Conservation (phyloP, 345 rosid genomes). For the Aquilaria sinensis region DNA sequence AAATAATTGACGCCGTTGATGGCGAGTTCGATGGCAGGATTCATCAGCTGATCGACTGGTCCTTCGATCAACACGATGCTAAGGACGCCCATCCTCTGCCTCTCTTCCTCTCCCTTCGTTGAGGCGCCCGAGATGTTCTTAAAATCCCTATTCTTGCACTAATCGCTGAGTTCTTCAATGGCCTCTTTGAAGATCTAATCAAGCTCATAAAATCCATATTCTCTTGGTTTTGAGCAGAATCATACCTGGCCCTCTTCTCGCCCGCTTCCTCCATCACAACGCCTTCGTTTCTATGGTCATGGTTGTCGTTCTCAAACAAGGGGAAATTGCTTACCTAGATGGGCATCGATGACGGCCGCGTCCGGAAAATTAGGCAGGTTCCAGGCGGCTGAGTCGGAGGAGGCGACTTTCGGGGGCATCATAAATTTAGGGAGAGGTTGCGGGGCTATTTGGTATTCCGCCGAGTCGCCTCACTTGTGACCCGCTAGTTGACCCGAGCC, state of each 20-base stretch:
- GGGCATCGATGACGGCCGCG: conserved; percentile 26
- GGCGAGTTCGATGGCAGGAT: no score
- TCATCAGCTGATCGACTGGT: no score
- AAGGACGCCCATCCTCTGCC: conserved; percentile 48
- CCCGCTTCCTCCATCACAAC: conserved; percentile 22
- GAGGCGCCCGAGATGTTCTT: conserved; percentile 63
- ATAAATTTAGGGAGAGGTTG: no score
- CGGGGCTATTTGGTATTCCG: no score
- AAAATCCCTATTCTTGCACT: conserved; percentile 72
- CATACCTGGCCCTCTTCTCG: conserved; percentile 11
- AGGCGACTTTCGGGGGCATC: conserved; percentile 39
- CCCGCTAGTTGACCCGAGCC: no score
- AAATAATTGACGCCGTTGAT: no score
- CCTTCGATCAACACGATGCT: no score
- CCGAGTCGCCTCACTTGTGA: no score
- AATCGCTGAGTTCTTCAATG: conserved; percentile 67
- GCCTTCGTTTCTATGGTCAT: conserved; percentile 8
- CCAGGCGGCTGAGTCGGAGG: conserved; percentile 56
- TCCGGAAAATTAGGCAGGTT: conserved; percentile 35
- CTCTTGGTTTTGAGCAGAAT: conserved; percentile 11
- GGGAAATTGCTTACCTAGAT: conserved; percentile 29
- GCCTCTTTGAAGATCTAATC: conserved; percentile 58
- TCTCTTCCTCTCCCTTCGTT: conserved; percentile 78
- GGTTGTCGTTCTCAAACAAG: conserved; percentile 15
- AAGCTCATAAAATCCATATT: conserved; percentile 26